phyloP scores from a whole-genome alignment of 768 basidiomycete genomes.

The Russula griseocarnosa region DNA sequence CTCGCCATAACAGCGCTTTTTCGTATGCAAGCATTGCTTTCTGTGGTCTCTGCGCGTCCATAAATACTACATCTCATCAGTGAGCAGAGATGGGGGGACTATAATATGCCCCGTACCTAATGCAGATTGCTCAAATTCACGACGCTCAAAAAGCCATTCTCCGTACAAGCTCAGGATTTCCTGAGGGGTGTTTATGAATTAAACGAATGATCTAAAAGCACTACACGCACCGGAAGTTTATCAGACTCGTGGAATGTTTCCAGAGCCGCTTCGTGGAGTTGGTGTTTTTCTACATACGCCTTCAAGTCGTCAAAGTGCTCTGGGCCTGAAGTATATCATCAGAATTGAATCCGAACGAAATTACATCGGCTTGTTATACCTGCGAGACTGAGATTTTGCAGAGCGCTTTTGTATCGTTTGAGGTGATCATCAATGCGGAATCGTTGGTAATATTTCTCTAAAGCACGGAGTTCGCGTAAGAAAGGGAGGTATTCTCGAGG shows the following conservation, averaged over 20 bases:
- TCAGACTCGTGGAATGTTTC: constrained; percentile 67
- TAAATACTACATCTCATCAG: constrained; percentile 53
- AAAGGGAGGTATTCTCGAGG: constrained; percentile 97
- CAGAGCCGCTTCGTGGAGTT: constrained; percentile 70
- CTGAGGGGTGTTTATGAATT: constrained; percentile 36
- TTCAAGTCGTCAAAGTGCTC: constrained; percentile 76
- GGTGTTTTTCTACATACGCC: constrained; percentile 73
- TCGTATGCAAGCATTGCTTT: constrained; percentile 90
- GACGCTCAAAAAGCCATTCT: constrained; percentile 79
- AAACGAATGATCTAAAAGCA: not conserved
- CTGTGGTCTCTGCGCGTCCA: constrained; percentile 53
- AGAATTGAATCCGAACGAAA: not conserved
- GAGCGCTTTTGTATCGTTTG: constrained; percentile 66
- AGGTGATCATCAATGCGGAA: constrained; percentile 94
- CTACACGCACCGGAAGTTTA: constrained; percentile 51
- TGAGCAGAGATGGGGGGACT: no score
- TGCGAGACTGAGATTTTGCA: constrained; percentile 67
- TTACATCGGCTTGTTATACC: constrained; percentile 39
- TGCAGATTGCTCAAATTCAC: constrained; percentile 82
- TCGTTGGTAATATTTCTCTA: constrained; percentile 77
- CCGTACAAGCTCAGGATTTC: constrained; percentile 71
- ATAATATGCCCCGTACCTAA: constrained; percentile 48
- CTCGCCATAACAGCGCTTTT: constrained; percentile 84
- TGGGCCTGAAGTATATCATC: constrained; percentile 42
- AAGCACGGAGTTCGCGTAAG: constrained; percentile 78